Conservation (phyloP, 768 basidiomycete species). For the Asterophora parasitica region DNA sequence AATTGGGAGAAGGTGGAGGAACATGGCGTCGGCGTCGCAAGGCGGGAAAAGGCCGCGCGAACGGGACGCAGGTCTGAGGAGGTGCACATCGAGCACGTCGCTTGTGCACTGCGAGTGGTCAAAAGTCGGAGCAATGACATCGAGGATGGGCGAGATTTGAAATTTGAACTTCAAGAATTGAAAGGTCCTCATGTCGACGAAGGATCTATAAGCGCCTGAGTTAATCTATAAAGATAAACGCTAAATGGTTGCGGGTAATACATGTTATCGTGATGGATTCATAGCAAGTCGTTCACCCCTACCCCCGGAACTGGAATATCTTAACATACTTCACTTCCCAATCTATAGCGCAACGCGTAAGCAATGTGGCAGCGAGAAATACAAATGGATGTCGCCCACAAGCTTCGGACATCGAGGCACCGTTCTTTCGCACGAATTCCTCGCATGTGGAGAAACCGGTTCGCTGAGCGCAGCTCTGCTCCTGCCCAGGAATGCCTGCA, state of each 20-base stretch:
- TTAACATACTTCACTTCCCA: slow-evolving; percentile 79
- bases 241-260: neutral
- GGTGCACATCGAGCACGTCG: too few relatives aligned
- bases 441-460: slow-evolving; percentile 83
- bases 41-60: too few relatives aligned
- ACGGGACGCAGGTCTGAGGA: too few relatives aligned
- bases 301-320: slow-evolving; percentile 49
- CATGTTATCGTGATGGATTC: neutral
- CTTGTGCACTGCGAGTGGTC: too few relatives aligned
- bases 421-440: slow-evolving; percentile 69
- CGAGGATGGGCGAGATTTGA: too few relatives aligned
- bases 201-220: too few relatives aligned
- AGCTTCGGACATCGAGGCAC: slow-evolving; percentile 66
- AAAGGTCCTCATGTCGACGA: too few relatives aligned
- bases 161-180: too few relatives aligned
- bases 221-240: neutral
- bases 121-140: too few relatives aligned
- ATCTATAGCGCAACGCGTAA: slow-evolving; percentile 37
- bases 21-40: too few relatives aligned
- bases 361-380: slow-evolving; percentile 2
- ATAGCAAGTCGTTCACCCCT: slow-evolving; percentile 1
- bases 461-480: slow-evolving; percentile 75
- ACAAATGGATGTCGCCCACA: slow-evolving; percentile 47
- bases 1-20: too few relatives aligned
- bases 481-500: slow-evolving; percentile 78